These are phyloP conservation scores for Claviceps humidiphila DNA, from an alignment of 2,329 filamentous ascomycete species.

Conservation along the genomic window DNA sequence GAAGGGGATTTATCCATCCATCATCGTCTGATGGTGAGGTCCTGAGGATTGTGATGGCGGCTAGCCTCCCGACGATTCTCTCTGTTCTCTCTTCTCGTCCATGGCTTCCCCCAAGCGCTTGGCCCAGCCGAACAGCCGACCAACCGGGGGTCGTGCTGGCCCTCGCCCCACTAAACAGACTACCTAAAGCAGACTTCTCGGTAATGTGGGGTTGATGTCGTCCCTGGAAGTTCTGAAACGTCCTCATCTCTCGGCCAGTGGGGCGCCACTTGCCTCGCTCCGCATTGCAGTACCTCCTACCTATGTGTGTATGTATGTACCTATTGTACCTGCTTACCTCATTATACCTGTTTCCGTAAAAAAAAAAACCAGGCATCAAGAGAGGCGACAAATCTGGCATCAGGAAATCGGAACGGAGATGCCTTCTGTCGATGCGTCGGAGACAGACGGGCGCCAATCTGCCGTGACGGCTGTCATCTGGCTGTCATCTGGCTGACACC, in stretches of 20 bases:
- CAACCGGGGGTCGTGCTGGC: not conserved
- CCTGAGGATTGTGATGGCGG: no score
- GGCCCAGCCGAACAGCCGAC: not conserved
- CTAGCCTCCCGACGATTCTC: no score
- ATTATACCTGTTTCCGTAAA: not conserved
- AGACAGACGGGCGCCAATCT: not conserved
- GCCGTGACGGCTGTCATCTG: not conserved
- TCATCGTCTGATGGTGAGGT: no score
- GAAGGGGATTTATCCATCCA: no score
- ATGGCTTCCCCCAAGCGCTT: not conserved
- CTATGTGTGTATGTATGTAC: not conserved
- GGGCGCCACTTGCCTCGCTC: not conserved
- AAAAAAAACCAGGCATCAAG: not conserved
- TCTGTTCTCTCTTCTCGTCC: not conserved
- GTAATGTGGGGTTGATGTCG: conserved; percentile 2
- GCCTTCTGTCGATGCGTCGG: not conserved
- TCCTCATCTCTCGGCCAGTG: conserved; percentile 5
- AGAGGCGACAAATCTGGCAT: no score
- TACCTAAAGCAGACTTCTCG: not conserved
- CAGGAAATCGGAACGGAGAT: not conserved
- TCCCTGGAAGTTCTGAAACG: conserved; percentile 5
- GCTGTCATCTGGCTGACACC: not conserved
- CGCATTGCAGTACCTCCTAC: not conserved
- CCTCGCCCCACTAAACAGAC: conserved; percentile 2
- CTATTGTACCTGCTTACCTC: not conserved